Evolutionary conservation across 2,329 filamentous ascomycete species (phyloP), one percentile per base, ranked within the genome.

Genomic region (Westerdykella sp.): DNA sequence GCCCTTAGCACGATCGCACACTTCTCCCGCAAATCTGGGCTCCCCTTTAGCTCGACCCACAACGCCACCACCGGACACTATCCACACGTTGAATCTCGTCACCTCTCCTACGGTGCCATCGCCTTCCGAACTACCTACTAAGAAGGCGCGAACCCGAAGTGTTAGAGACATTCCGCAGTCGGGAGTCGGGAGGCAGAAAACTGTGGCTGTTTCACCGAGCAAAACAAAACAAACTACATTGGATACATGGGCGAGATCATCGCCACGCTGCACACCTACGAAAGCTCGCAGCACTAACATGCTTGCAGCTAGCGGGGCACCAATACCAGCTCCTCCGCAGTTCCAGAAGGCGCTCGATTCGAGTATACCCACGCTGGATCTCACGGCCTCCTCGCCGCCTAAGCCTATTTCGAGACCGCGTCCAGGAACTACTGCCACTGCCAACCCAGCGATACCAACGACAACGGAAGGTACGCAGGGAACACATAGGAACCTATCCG

Each of bases 1-100:
- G 18, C 62, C 58, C 9, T 60, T 66, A n/a, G 59, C 63, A 40
- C 60, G 63, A 31, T 63, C 62, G 9, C 56, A 58, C 4, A 67
- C 62, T 1, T 48, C 62, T 9, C 62, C 62, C 0, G 41, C 54
- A 1, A 45, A 56, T 15, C 40, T 43, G 2, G 46, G 44, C 28
- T 37, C 40, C 2, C 22, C 37, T 10, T 14, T 42, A 5, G 48
- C 48, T 13, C 52, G 53, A n/a, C 39, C 59, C 18, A 42, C 36
- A 6, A 56, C 56, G 16, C 56, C 56, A 15, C 49, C 51, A 6
- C 39, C 44, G 4, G 5, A 47, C 7, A 48, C 50, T 22, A 56
- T 63, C 42, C 60, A 65, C 31, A 57, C 47, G 1, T 41, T 66
- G 13, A 56, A 66, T 43, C 45, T 65, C 5, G 46, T 56, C 1